These are phyloP conservation scores for Moricandia arvensis DNA, from an alignment of 345 rosid species.

Conservation along the genomic window DNA sequence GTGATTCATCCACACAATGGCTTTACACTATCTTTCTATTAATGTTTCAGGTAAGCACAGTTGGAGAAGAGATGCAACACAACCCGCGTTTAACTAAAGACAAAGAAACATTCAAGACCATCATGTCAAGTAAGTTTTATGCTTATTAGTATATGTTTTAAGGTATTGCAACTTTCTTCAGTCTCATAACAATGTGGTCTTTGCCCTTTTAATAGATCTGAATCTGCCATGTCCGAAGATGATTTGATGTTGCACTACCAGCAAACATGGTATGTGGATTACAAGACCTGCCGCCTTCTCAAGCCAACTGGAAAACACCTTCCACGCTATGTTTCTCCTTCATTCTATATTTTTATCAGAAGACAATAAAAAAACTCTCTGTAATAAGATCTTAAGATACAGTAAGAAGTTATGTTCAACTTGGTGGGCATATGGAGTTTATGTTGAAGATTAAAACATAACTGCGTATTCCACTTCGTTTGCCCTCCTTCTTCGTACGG, in stretches of 20 bases:
- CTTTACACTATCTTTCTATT: slow-evolving; percentile 11
- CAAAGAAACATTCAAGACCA: slow-evolving; percentile 72
- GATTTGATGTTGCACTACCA: slow-evolving; percentile 84
- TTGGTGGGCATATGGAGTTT: background rate
- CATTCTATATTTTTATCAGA: background rate
- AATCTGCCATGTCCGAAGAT: slow-evolving; percentile 83
- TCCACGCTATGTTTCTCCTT: background rate
- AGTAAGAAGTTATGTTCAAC: background rate
- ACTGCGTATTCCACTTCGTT: too few relatives aligned
- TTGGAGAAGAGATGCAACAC: slow-evolving; percentile 78
- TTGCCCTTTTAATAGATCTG: slow-evolving; percentile 48
- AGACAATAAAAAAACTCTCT: background rate
- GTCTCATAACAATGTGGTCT: background rate
- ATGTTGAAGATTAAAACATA: background rate
- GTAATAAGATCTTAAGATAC: background rate
- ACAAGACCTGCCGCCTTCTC: slow-evolving; percentile 51
- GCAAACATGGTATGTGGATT: slow-evolving; percentile 85
- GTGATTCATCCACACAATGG: background rate
- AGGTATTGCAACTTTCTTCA: background rate
- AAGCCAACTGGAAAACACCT: background rate
- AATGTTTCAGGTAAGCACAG: slow-evolving; percentile 71
- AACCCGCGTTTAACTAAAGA: slow-evolving; percentile 86
- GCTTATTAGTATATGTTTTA: background rate
- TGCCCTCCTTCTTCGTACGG: too few relatives aligned
- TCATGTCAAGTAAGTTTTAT: slow-evolving; percentile 73